A percentile compares a stretch with the other conserved stretches of the same genome.
Conservation (phyloP, 495 filamentous ascomycete species). For the Peziza echinospora region DNA sequence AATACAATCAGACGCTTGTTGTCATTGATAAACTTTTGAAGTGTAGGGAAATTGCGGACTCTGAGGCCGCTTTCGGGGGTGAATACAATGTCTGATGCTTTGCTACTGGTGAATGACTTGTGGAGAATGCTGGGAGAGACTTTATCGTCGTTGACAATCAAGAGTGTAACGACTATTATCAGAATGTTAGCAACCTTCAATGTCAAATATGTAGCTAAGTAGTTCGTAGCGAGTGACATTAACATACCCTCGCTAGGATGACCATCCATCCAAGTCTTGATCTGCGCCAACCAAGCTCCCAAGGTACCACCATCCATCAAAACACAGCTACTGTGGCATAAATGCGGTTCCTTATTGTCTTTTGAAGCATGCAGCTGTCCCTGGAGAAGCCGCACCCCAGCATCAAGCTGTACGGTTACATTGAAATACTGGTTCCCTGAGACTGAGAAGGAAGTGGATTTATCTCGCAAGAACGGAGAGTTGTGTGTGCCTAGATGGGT, state of each 20-base stretch:
- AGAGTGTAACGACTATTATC: slow-evolving; percentile 35
- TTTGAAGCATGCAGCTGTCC: slow-evolving; percentile 37
- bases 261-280: slow-evolving; percentile 42
- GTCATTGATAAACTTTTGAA: slow-evolving; percentile 35
- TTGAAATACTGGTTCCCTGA: slow-evolving; percentile 49
- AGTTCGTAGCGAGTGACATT: too few species aligned
- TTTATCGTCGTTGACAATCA: slow-evolving; percentile 48
- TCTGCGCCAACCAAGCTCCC: slow-evolving; percentile 29
- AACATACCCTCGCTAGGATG: slow-evolving; percentile 32
- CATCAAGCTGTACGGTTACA: slow-evolving; percentile 40
- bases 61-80: slow-evolving; percentile 21
- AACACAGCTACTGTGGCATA: slow-evolving; percentile 45
- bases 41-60: slow-evolving; percentile 37
- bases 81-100: slow-evolving; percentile 31
- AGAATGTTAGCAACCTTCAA: background rate
- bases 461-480: slow-evolving; percentile 38
- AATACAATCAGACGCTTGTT: slow-evolving; percentile 44
- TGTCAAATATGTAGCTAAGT: background rate
- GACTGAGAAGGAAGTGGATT: slow-evolving; percentile 28
- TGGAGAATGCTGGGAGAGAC: slow-evolving; percentile 31
- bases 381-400: slow-evolving; percentile 48
- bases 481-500: slow-evolving; percentile 52
- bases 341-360: slow-evolving; percentile 26
- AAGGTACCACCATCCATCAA: slow-evolving; percentile 45
- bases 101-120: slow-evolving; percentile 24